Evolutionary conservation across 345 rosid genomes (phyloP), one percentile per base, ranked within the genome.

Genomic region (Brassica juncea): DNA sequence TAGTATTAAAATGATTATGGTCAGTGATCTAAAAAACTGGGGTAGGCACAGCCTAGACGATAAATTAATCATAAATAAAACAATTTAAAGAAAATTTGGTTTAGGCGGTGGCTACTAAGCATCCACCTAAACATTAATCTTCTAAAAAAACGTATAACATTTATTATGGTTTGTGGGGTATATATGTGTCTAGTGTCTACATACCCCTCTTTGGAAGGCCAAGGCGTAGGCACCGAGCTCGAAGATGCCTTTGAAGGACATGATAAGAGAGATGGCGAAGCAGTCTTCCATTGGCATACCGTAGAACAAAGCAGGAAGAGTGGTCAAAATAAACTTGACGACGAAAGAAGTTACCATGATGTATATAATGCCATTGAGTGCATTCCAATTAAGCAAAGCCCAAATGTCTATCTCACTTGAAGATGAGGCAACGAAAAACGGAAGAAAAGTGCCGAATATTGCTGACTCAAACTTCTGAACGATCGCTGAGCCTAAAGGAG

Each of bases 401-500:
- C 54, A 15, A 11, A 31, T 65, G 1, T 71, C 55, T 3, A 73
- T 2, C 47, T 79, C 81, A 73, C 74, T 75, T 2, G 74, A 44
- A 49, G 81, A 67, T 1, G 83, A 49, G 55, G 79, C 81, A 8
- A 73, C 70, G 16, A 84, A 70, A 62, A 80, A 73, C 0, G 85
- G 79, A 9, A 87, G 32, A 60, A 85, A 60, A 27, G 75, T 61
- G 0, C 83, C 82, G 4, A 79, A 68, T 66, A 79, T 70, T 27
- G 82, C 77, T 12, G 81, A 54, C 72, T 88, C 88, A 11, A 86
- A 78, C 84, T 82, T 88, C 42, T 86, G 37, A 23, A 74, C 3
- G 34, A 88, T 57, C 0, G 84, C 86, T 1, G 89, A 78, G n/a
- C 91, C 89, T 52, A 88, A 15, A 1, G 89, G 91, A 0, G 91